These are phyloP conservation scores for Blepharisma japonicum DNA, from an alignment of 73 alveolate genomes.

Conservation along the genomic window DNA sequence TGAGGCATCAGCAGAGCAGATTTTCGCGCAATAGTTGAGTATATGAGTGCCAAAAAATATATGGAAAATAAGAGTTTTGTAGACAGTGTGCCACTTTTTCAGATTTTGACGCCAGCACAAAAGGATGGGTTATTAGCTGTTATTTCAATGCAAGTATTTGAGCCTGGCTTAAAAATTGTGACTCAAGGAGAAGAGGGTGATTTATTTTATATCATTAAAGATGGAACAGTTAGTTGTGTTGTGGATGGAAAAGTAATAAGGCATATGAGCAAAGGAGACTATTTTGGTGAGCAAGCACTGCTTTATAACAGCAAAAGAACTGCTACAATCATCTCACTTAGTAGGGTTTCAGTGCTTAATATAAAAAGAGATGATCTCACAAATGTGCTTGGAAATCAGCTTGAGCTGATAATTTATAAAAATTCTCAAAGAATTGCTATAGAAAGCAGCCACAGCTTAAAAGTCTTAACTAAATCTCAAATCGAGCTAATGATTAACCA, in stretches of 20 bases:
- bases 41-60: constrained; percentile 40
- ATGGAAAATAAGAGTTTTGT: constrained; percentile 41
- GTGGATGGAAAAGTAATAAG: constrained; percentile 55
- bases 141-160: constrained; percentile 12
- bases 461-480: background rate
- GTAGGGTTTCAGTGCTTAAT: background rate
- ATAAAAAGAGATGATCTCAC: too few relatives aligned
- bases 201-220: constrained; percentile 65
- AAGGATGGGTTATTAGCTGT: constrained; percentile 6
- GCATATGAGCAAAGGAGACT: constrained; percentile 50
- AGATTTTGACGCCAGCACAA: background rate
- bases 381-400: too few relatives aligned
- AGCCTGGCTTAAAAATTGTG: constrained; percentile 53
- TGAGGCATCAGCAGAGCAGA: constrained; percentile 90
- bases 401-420: constrained; percentile 13
- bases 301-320: constrained; percentile 44
- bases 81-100: constrained; percentile 41
- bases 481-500: constrained; percentile 3
- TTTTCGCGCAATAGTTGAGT: constrained; percentile 61
- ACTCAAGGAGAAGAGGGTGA: constrained; percentile 83
- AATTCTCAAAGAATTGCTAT: constrained; percentile 12
- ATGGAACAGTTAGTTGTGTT: constrained; percentile 58
- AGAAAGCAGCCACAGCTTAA: background rate
- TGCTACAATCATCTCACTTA: constrained; percentile 32
- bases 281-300: constrained; percentile 53